Base-by-base conservation (phyloP, 352 stramenopile genomes). In the Blastocystis sp. region DNA sequence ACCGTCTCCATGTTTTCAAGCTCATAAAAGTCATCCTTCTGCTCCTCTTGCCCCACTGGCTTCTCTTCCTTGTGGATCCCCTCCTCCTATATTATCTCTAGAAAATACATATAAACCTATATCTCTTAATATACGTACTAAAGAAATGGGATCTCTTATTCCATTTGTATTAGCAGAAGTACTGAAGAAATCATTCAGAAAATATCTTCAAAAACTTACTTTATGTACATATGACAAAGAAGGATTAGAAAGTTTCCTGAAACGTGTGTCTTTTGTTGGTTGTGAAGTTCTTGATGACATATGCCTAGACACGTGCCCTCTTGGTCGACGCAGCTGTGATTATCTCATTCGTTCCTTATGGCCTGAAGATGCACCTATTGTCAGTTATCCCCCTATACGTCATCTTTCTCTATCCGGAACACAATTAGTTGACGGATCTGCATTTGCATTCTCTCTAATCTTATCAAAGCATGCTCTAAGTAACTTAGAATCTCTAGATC, bases 231-330 rank as follows among this genome's bases (percentile, higher is more conserved):
- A 28, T 28, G 52, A 62, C 30, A 21, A 32, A n/a, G 52, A 62
- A 10, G 52, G 52, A 13, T 9, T 62, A 9, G 52, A 62, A 5
- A 7, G n/a, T 13, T 62, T 62, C 52, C 54, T 62, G 39, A 62
- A 62, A 25, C 33, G 32, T 6, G 52, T 62, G 5, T 39, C 48
- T n/a, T 48, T 62, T 13, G 48, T 42, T 24, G 19, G 19, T 23
- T 62, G 48, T 34, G 37, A 39, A n/a, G 24, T 9, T 19, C 52
- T 62, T 2, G 18, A 46, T 9, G 33, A 49, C 23, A 62, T 62
- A 32, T 28, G 21, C 0, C 52, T 62, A 4, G 36, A 39, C 1
- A 28, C 35, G 2, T 62, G 52, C 28, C 52, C 52, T 6, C 52
- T 62, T 9, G 39, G 54, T 18, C 36, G 36, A 10, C 32, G 34